A percentile compares a stretch with the other conserved stretches of the same genome.
Evolutionary conservation across 176 grass and related monocot genomes (phyloP).

Genomic region (Oryza meyeriana): DNA sequence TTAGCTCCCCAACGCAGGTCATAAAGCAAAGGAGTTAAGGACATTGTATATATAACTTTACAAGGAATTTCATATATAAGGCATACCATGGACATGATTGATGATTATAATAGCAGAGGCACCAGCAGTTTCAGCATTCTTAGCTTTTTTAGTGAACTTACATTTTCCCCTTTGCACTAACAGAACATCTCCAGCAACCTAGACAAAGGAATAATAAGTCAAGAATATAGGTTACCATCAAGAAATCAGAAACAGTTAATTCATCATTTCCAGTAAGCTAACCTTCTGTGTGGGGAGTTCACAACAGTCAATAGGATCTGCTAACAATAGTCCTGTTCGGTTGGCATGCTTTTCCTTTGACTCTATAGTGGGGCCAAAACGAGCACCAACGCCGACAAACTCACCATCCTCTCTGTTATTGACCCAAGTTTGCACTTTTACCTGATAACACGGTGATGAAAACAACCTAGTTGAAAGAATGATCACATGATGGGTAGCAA

Average conservation of each 20-base stretch:
- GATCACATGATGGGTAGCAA: neutral
- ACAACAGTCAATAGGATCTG: slow-evolving; percentile 78
- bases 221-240: neutral
- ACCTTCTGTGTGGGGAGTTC: slow-evolving; percentile 51
- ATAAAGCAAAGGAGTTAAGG: neutral
- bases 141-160: slow-evolving; percentile 87
- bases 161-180: slow-evolving; percentile 79
- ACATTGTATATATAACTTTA: neutral
- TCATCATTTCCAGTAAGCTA: slow-evolving; percentile 23
- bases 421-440: slow-evolving; percentile 97
- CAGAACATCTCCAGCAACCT: slow-evolving; percentile 83
- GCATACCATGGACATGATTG: slow-evolving; percentile 70
- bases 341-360: slow-evolving; percentile 88
- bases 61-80: neutral
- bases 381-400: slow-evolving; percentile 96
- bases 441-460: slow-evolving; percentile 36
- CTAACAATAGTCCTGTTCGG: slow-evolving; percentile 54
- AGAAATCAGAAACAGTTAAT: slow-evolving; percentile 3
- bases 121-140: slow-evolving; percentile 72
- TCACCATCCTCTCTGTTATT: slow-evolving; percentile 59
- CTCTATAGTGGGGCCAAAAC: slow-evolving; percentile 82
- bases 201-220: slow-evolving; percentile 17
- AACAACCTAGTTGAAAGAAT: neutral
- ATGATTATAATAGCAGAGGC: slow-evolving; percentile 96
- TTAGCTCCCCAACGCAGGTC: neutral